Evolutionary conservation across 2,329 filamentous ascomycete species (phyloP), one percentile per base, ranked within the genome.

Genomic region (Clonostachys rosea): DNA sequence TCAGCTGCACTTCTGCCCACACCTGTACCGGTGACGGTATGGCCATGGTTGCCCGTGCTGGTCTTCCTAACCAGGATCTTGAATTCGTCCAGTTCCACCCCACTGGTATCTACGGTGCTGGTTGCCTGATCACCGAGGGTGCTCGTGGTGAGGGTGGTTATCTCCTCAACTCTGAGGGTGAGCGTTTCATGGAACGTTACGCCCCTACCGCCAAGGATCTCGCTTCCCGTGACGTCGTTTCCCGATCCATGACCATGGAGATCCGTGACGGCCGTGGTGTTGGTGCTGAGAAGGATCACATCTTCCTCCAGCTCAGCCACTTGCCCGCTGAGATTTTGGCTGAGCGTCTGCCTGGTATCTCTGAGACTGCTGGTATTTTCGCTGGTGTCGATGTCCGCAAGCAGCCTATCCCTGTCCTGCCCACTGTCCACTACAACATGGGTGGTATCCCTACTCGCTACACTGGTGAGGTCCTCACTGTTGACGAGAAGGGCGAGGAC

Each of bases 21-120:
- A 97, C 94, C 54, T 96, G 92, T 73, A 99, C 94, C 53, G 94
- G 94, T 81, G 94, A 99, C 66, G 94, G 94, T 68, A 96, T 96
- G 89, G 94, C 94, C 58, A 97, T 99, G 94, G 92, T 97, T 62
- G 89, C 92, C 59, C 91, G 94, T 75, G 94, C 94, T 52, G 94
- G 94, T 69, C 86, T 99, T 39, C 92, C 94, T 61, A 96, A 96
- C 81, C 94, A 99, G 78, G 94, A 99, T 86, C 81, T 97, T 54
- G 94, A 99, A 70, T 99, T 99, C 72, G 94, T 99, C 53, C 92
- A 99, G 75, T 99, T 99, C 83, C 92, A 99, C 71, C 92, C 92
- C 48, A 96, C 92, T 56, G 92, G 92, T 83, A 97, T 99, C 74
- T 99, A 99, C 70, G 94, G 94, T 63, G 94, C 92, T 62, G 92